These are phyloP conservation scores for Dillenia turbinata DNA, from an alignment of 164 flowering plant genomes.

Conservation along the genomic window DNA sequence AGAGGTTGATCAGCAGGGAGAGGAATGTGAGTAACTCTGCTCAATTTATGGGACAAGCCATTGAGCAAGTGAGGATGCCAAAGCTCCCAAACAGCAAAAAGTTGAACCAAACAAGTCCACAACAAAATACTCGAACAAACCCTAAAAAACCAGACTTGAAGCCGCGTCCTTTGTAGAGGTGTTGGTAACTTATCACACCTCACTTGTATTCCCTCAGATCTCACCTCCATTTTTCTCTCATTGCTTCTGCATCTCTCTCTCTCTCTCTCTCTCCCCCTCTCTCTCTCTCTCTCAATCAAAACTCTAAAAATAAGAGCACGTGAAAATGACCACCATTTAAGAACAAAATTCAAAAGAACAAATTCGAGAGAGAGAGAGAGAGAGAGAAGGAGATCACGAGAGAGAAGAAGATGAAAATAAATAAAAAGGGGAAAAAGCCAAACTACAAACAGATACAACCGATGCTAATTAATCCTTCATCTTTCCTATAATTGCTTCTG, in stretches of 20 bases:
- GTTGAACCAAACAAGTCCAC: constrained; percentile 92
- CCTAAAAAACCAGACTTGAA: constrained; percentile 80
- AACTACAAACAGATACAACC: too few species aligned
- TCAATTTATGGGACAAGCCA: constrained; percentile 27
- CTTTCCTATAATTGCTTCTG: too few species aligned
- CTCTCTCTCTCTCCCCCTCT: constrained; percentile 9
- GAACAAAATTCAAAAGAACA: background rate
- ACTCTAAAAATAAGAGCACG: background rate
- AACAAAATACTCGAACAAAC: constrained; percentile 83
- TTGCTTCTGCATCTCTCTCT: constrained; percentile 1
- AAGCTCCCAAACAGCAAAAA: constrained; percentile 72
- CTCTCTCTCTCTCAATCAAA: constrained; percentile 11
- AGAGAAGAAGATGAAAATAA: background rate
- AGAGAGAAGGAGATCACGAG: background rate
- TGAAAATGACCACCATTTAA: background rate
- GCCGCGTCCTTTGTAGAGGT: constrained; percentile 46
- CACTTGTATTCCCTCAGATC: constrained; percentile 48
- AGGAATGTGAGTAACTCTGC: constrained; percentile 21
- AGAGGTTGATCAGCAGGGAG: constrained; percentile 17
- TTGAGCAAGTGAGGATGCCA: constrained; percentile 57
- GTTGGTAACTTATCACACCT: constrained; percentile 37
- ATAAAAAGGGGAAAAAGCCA: too few species aligned
- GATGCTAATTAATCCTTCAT: too few species aligned
- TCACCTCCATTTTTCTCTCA: constrained; percentile 58
- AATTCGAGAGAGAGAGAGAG: constrained; percentile 1